Base-by-base conservation (phyloP, 441 rosid genomes). In the Kokia cookei region DNA sequence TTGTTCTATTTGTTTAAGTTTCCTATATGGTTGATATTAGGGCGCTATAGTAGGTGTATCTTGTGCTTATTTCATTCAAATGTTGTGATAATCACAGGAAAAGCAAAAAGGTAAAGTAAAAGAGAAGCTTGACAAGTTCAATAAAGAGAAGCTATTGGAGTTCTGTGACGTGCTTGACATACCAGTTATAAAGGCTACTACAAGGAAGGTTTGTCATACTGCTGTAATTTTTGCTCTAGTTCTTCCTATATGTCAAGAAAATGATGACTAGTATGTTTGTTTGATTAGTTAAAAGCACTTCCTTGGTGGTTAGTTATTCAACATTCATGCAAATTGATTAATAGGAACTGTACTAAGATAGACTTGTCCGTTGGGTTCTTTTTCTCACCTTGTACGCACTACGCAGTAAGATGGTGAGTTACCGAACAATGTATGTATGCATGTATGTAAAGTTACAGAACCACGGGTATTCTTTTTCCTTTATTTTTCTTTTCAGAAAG, bases 101-200 rank as follows among this genome's bases (percentile, higher is more conserved):
- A 95, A 95, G 76, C 93, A 91, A 78, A 93, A 80, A 88, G 75
- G 27, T 72, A 95, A 88, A 85, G 88, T 90, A 57, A 91, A 83
- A 82, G 99, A 95, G 67, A 95, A 92, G 82, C 61, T 95, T 75
- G 99, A 95, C 77, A 95, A 92, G 88, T 87, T 86, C 74, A 86
- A 81, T 77, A 95, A 95, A 78, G 99, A 95, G 81, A 93, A 89
- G 83, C 71, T 95, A 79, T 71, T 85, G 74, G 99, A 93, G 75
- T 78, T 90, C 22, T 93, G 99, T 64, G 97, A 95, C 75, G 72
- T 93, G 63, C 88, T 93, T 75, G 97, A 95, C 87, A 78, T 93
- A 77, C 80, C 85, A 43, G 63, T 89, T 81, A 73, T 86, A 59
- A 95, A 84, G 85, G 60, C 86, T 79, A 77, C 93, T 40, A 81